Conservation (phyloP, 345 rosid genomes). For the Citrus trifoliata region DNA sequence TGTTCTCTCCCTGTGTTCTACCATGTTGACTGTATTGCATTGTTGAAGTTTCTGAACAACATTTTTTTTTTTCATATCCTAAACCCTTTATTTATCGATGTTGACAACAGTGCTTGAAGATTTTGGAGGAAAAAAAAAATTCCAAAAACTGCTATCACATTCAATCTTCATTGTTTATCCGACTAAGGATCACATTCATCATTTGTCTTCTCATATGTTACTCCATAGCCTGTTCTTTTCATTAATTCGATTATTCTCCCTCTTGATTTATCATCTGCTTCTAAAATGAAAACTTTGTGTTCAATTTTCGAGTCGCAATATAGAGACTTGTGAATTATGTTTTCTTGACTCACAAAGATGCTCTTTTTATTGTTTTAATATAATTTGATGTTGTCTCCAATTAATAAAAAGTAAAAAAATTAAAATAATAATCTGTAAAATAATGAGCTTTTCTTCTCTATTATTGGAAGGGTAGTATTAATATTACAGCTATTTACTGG, state of each 20-base stretch:
- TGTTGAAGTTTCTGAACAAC: background rate
- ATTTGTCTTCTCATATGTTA: background rate
- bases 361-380: background rate
- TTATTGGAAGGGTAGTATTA: background rate
- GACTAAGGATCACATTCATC: background rate
- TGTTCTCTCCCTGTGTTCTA: background rate
- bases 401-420: background rate
- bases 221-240: background rate
- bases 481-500: background rate
- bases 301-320: background rate
- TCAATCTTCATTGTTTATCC: background rate
- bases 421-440: no score
- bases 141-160: background rate
- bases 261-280: background rate
- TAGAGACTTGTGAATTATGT: background rate
- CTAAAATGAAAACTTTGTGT: background rate
- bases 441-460: background rate
- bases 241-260: background rate
- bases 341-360: background rate
- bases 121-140: background rate
- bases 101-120: background rate
- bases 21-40: background rate
- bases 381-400: background rate
- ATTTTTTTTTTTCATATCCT: background rate
- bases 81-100: background rate